phyloP scores from a whole-genome alignment of 2,329 filamentous ascomycete genomes.

The Dryadomyces sulphureus region DNA sequence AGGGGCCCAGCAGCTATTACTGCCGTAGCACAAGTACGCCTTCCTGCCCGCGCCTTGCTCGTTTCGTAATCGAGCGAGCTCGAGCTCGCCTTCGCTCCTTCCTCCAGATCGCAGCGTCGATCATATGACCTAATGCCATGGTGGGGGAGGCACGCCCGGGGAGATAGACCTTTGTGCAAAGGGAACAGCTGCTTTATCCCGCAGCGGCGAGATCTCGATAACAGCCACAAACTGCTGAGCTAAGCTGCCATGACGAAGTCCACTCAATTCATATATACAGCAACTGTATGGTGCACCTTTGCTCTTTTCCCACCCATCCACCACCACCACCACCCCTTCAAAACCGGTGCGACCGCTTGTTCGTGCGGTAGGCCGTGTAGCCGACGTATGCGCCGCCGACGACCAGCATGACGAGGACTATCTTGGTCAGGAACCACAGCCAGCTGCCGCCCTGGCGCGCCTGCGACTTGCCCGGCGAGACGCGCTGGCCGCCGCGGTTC shows the following conservation, averaged over 20 bases:
- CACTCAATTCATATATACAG: no score
- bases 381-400: conserved; percentile 68
- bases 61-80: not conserved
- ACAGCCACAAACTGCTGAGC: no score
- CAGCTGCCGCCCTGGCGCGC: conserved; percentile 34
- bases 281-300: not conserved
- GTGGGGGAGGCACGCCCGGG: not conserved
- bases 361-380: conserved; percentile 67
- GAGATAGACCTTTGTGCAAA: no score
- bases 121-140: not conserved
- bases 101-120: not conserved
- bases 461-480: conserved; percentile 21
- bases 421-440: conserved; percentile 61
- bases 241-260: no score
- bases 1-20: no score
- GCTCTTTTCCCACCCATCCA: not conserved
- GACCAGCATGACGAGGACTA: conserved; percentile 57
- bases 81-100: not conserved
- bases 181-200: no score
- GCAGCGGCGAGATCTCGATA: no score
- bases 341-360: conserved; percentile 44
- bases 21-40: no score
- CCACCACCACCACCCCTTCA: conserved; percentile 13
- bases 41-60: no score
- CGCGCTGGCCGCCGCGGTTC: conserved; percentile 10